Evolutionary conservation across 2,329 filamentous ascomycete genomes (phyloP).

Genomic region (Microsporum canis): DNA sequence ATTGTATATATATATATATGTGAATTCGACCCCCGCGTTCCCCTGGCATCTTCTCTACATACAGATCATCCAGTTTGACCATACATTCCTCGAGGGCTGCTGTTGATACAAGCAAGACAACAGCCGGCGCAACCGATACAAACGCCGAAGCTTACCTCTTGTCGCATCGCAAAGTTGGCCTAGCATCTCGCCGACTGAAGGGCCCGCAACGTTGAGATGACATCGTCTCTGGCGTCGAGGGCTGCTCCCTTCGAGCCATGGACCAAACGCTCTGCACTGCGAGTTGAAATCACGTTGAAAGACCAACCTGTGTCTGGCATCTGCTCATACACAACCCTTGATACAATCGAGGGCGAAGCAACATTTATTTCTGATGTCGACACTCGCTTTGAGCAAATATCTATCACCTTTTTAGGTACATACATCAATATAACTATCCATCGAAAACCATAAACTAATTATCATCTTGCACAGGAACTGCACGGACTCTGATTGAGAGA

Average conservation of each 20-base stretch:
- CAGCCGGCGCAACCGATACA: background rate
- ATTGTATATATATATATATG: background rate
- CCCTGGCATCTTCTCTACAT: background rate
- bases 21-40: background rate
- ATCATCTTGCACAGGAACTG: conserved; percentile 31
- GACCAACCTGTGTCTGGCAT: background rate
- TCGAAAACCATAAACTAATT: background rate
- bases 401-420: conserved; percentile 23
- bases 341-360: conserved; percentile 23
- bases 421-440: conserved; percentile 8
- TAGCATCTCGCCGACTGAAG: background rate
- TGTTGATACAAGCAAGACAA: background rate
- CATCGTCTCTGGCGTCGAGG: background rate
- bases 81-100: background rate
- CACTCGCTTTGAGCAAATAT: conserved; percentile 20
- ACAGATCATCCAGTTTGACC: background rate
- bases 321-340: conserved; percentile 23
- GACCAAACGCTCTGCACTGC: background rate
- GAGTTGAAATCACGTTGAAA: conserved; percentile 9
- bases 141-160: background rate
- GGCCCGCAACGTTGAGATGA: background rate
- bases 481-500: conserved; percentile 45
- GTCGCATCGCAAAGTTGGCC: background rate
- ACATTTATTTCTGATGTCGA: conserved; percentile 21
- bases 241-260: conserved; percentile 5